A percentile compares a stretch with the other conserved stretches of the same genome.
These are phyloP conservation scores for Zasmidium angulare DNA, from an alignment of 2,329 filamentous ascomycete species.

Conservation along the genomic window DNA sequence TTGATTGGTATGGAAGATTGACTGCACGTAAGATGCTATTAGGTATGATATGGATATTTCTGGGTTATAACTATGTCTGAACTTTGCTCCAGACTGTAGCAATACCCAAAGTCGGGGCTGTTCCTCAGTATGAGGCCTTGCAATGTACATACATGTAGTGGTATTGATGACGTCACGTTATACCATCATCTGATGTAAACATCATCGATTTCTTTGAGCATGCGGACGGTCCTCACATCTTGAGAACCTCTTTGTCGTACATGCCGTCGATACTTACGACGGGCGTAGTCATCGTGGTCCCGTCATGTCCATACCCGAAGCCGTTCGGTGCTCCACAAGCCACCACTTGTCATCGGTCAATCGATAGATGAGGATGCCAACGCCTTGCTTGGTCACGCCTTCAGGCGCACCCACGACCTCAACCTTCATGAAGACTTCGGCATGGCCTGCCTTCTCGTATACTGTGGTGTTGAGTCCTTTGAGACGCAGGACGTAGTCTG, in stretches of 20 bases:
- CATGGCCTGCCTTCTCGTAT: neutral
- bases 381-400: neutral
- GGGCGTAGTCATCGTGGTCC: neutral
- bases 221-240: neutral
- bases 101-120: no score
- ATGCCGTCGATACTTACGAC: neutral
- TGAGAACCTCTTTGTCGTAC: neutral
- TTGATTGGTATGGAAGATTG: no score
- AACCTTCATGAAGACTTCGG: slow-evolving; percentile 5
- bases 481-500: neutral
- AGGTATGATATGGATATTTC: neutral
- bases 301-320: slow-evolving; percentile 1
- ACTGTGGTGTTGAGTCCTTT: neutral
- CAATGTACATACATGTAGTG: neutral
- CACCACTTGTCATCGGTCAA: neutral
- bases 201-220: slow-evolving; percentile 1
- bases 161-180: slow-evolving; percentile 11
- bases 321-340: slow-evolving; percentile 1
- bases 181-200: neutral
- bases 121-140: no score
- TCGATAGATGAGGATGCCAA: neutral
- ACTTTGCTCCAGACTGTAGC: no score
- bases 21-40: neutral
- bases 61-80: no score
- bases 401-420: neutral